Evolutionary conservation across 768 basidiomycete genomes (phyloP).

Genomic region (Ramaria rubella): DNA sequence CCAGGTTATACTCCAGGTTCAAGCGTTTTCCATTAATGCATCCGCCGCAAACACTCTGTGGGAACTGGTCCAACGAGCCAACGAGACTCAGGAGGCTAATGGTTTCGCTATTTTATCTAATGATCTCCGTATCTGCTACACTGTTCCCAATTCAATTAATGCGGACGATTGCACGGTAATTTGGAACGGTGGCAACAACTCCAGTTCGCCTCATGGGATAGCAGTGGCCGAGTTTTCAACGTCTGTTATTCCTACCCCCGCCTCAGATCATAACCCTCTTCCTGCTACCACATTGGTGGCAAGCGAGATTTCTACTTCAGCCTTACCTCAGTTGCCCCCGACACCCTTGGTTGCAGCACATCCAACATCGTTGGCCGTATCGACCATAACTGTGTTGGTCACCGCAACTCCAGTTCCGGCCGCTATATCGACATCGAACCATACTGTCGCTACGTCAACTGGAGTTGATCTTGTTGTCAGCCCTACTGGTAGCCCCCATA

Average conservation of each 20-base stretch:
- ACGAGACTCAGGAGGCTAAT: conserved; percentile 36
- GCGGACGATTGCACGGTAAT: conserved; percentile 43
- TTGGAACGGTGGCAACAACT: conserved; percentile 39
- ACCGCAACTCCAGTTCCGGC: too few relatives aligned
- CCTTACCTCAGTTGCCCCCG: conserved; percentile 10
- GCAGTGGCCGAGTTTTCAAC: neutral
- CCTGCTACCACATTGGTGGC: neutral
- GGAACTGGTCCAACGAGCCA: conserved; percentile 1
- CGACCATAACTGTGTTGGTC: neutral
- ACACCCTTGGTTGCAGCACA: conserved; percentile 9
- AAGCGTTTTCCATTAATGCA: conserved; percentile 59
- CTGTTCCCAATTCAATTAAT: conserved; percentile 35
- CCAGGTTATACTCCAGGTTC: conserved; percentile 63
- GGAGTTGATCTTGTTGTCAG: too few relatives aligned
- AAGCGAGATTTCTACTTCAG: conserved; percentile 6
- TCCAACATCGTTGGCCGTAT: neutral
- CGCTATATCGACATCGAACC: too few relatives aligned
- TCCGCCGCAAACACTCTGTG: conserved; percentile 46
- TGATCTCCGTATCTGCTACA: conserved; percentile 53
- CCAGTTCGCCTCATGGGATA: conserved; percentile 1
- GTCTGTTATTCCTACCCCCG: neutral
- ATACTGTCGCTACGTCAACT: too few relatives aligned
- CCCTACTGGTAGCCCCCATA: too few relatives aligned
- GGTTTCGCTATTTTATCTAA: conserved; percentile 45
- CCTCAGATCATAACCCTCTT: conserved; percentile 6